Evolutionary conservation across 2,329 filamentous ascomycete species (phyloP).

Genomic region (Ambrosiella beaveri): DNA sequence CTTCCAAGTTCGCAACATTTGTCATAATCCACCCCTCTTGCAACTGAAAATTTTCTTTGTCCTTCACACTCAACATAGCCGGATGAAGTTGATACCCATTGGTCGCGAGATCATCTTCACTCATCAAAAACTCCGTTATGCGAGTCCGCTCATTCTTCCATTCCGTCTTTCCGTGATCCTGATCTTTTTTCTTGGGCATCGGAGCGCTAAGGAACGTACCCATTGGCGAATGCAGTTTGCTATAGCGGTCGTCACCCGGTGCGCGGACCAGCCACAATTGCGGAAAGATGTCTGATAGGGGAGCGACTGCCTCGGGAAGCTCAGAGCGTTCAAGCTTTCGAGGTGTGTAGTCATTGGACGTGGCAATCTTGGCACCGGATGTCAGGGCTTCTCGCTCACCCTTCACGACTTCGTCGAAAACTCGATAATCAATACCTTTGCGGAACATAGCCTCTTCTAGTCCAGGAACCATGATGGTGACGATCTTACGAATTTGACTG

Average conservation of each 20-base stretch:
- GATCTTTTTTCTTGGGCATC: slow-evolving; percentile 40
- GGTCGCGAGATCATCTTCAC: slow-evolving; percentile 55
- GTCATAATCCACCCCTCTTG: slow-evolving; percentile 69
- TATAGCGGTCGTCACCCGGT: slow-evolving; percentile 67
- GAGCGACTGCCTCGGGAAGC: slow-evolving; percentile 38
- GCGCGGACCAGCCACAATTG: slow-evolving; percentile 81
- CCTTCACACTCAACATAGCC: slow-evolving; percentile 42
- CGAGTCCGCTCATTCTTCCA: slow-evolving; percentile 62
- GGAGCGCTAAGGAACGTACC: slow-evolving; percentile 67
- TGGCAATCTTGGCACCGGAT: slow-evolving; percentile 22
- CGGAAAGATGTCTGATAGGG: slow-evolving; percentile 66
- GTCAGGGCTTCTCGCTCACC: slow-evolving; percentile 19
- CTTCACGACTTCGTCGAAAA: slow-evolving; percentile 22
- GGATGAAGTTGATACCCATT: slow-evolving; percentile 79
- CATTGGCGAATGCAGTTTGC: slow-evolving; percentile 72
- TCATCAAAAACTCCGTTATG: slow-evolving; percentile 64
- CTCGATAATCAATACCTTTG: slow-evolving; percentile 28
- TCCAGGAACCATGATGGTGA: slow-evolving; percentile 81
- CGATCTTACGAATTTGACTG: slow-evolving; percentile 56
- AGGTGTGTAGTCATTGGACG: slow-evolving; percentile 44
- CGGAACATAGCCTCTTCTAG: slow-evolving; percentile 83
- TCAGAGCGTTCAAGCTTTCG: slow-evolving; percentile 32
- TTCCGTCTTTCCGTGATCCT: slow-evolving; percentile 38
- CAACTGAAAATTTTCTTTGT: slow-evolving; percentile 24
- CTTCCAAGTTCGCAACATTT: slow-evolving; percentile 44